Percentiles rank a stretch among this genome's conserved stretches.
These are phyloP conservation scores for Sordariomycetes sp. DNA, from an alignment of 2,329 filamentous ascomycete genomes.

Conservation along the genomic window DNA sequence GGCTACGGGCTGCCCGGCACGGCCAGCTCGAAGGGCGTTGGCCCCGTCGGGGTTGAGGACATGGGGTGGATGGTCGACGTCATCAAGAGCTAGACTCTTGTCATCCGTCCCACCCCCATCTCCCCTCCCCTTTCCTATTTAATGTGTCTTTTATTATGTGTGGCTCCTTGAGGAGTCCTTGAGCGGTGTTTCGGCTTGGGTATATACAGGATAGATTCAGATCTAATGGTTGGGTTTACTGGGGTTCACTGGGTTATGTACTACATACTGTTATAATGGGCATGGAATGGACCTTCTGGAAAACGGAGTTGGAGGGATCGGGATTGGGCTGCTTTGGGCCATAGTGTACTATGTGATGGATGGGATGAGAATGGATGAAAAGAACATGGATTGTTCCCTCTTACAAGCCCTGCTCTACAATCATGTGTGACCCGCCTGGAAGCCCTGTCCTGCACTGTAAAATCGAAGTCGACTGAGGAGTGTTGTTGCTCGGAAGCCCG, in stretches of 20 bases:
- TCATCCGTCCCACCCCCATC: background rate
- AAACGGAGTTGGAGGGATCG: background rate
- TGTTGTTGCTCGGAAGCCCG: too few species aligned
- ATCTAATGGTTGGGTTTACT: background rate
- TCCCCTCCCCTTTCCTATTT: background rate
- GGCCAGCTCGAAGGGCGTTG: constrained; percentile 10
- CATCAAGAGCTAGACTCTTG: constrained; percentile 22
- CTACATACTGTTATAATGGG: background rate
- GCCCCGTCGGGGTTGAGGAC: constrained; percentile 19
- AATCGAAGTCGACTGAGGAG: too few species aligned
- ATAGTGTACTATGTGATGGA: background rate
- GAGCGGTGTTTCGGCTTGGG: background rate
- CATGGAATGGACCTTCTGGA: background rate
- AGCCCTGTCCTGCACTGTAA: too few species aligned
- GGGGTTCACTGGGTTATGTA: background rate
- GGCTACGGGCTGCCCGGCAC: constrained; percentile 37
- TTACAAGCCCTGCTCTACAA: too few species aligned
- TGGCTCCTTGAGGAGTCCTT: background rate
- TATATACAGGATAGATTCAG: background rate
- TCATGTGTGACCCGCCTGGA: too few species aligned
- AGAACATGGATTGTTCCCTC: too few species aligned
- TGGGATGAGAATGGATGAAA: too few species aligned
- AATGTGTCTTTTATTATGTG: background rate
- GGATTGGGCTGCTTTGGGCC: background rate
- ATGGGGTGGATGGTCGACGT: constrained; percentile 40